Evolutionary conservation across 2,329 filamentous ascomycete species (phyloP).

Genomic region (Penicillium sp.): DNA sequence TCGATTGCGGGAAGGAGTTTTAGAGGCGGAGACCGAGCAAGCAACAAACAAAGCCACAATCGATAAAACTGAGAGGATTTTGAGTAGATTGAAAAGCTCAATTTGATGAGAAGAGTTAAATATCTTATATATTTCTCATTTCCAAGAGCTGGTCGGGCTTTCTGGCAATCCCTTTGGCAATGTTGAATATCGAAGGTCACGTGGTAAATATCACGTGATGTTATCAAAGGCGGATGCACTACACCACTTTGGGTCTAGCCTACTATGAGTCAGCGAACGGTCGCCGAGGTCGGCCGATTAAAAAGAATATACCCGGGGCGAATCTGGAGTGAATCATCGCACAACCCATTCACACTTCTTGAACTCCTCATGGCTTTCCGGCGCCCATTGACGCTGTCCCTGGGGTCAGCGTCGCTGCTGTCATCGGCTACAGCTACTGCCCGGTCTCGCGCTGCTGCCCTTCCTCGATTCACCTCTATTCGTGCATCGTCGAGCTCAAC

Average conservation of each 20-base stretch:
- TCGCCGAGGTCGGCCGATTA: slow-evolving; percentile 37
- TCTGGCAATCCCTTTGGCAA: not conserved
- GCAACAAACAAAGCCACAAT: not conserved
- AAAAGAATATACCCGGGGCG: slow-evolving; percentile 25
- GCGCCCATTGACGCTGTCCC: slow-evolving; percentile 35
- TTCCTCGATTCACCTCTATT: slow-evolving; percentile 32
- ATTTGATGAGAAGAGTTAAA: not conserved
- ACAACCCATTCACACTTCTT: slow-evolving; percentile 16
- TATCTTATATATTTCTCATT: not conserved
- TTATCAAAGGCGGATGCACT: not conserved
- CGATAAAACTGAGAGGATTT: not conserved
- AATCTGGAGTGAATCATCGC: slow-evolving; percentile 26
- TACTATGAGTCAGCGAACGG: slow-evolving; percentile 29
- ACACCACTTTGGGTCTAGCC: slow-evolving; percentile 2
- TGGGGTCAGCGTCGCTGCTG: slow-evolving; percentile 32
- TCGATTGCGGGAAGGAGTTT: slow-evolving; percentile 20
- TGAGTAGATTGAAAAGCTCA: not conserved
- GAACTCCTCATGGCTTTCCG: slow-evolving; percentile 39
- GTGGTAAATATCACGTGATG: slow-evolving; percentile 9
- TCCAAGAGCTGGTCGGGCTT: not conserved
- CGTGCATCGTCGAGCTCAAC: slow-evolving; percentile 62
- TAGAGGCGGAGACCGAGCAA: slow-evolving; percentile 19
- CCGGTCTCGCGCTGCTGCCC: slow-evolving; percentile 27
- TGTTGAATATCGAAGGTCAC: not conserved
- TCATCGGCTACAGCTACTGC: slow-evolving; percentile 24